These are phyloP conservation scores for Dioscorea zingiberensis DNA, from an alignment of 106 monocot genomes.

Conservation along the genomic window DNA sequence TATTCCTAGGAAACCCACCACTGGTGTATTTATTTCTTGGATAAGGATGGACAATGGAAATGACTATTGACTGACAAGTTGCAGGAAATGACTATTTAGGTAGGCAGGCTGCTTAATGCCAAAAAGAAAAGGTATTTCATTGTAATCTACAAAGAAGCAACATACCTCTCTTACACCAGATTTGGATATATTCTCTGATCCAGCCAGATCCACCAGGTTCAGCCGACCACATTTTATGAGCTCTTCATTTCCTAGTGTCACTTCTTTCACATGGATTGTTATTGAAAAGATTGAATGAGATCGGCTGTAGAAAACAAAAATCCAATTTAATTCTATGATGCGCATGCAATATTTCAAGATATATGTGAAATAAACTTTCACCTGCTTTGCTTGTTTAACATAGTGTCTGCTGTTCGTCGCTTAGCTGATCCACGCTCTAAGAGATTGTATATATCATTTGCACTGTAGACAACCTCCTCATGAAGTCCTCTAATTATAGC, in stretches of 20 bases:
- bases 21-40: too few relatives aligned
- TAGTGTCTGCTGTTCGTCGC: slow-evolving; percentile 57
- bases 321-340: slow-evolving; percentile 4
- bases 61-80: too few relatives aligned
- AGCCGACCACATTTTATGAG: slow-evolving; percentile 67
- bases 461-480: slow-evolving; percentile 62
- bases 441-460: slow-evolving; percentile 56
- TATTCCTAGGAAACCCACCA: too few relatives aligned
- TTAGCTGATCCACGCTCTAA: slow-evolving; percentile 51
- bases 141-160: too few relatives aligned
- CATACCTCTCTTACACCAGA: slow-evolving; percentile 73
- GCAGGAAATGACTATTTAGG: too few relatives aligned
- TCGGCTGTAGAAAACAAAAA: slow-evolving; percentile 41
- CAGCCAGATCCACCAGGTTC: slow-evolving; percentile 80
- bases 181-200: slow-evolving; percentile 75
- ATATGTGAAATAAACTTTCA: slow-evolving; percentile 1
- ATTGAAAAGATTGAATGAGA: slow-evolving; percentile 78
- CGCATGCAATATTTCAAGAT: background rate
- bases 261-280: slow-evolving; percentile 68
- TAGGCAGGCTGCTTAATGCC: too few relatives aligned
- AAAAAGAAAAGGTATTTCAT: too few relatives aligned
- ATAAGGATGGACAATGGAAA: too few relatives aligned
- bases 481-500: slow-evolving; percentile 73
- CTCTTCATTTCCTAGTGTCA: slow-evolving; percentile 40
- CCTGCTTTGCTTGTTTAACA: slow-evolving; percentile 81